Base-by-base conservation (phyloP, 352 stramenopile species). In the Phytophthora sansomeana region DNA sequence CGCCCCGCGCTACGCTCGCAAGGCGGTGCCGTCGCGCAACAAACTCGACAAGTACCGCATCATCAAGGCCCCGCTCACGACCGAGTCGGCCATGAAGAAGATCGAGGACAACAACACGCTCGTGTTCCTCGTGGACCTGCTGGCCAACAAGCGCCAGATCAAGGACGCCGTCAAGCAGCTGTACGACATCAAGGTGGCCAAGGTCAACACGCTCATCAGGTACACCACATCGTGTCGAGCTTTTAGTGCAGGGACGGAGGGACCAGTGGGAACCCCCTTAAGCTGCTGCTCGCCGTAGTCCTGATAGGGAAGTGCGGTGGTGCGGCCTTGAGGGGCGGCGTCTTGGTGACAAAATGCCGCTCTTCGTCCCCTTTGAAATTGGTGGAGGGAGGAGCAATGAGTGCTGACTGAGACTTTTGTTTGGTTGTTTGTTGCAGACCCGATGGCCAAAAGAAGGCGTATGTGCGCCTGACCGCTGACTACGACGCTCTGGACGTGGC, bases 61-160 rank as follows among this genome's bases (percentile, higher is more conserved):
- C 75, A 99, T 99, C 87, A 99, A 99, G 91, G 96, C 97, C 63
- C 98, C 98, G 38, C 83, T 99, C 50, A 99, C 98, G 55, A 99
- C 98, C 35, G 97, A 99, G 84, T 99, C 97, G 74, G 98, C 98
- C 61, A 99, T 99, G 98, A 99, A 99, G 89, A 99, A 99, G 84
- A 99, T 99, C 70, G 98, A 99, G 77, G 97, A 99, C 85, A 98
- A 99, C 93, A 99, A 99, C 93, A 99, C 98, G 72, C 93, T 99
- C 73, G 98, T 99, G 67, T 99, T 99, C 90, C 98, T 99, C 74
- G 98, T 99, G 49, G 98, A 99, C 77, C 90, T 99, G 55, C 95
- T 97, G 69, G 89, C 98, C 71, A 99, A 99, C 94, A 99, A 99
- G 96, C 94, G 97, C 68, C 98, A 99, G 92, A 99, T 99, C 90